phyloP scores from a whole-genome alignment of 78 protist species.

The Protostelium mycophagum region DNA sequence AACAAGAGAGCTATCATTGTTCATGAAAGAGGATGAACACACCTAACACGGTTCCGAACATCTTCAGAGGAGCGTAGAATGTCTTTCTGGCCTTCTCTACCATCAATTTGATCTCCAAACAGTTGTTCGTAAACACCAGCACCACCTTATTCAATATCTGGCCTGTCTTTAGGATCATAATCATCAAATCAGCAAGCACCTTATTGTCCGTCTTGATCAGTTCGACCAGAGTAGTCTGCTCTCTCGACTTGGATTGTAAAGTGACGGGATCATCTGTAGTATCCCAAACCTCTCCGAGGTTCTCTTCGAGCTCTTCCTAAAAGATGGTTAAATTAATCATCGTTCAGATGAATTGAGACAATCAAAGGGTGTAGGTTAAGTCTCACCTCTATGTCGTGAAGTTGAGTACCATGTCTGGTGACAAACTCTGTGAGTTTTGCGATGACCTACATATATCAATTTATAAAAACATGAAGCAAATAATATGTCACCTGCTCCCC shows the following conservation, averaged over 20 bases:
- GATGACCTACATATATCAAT: background rate
- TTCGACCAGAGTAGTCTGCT: slow-evolving; percentile 59
- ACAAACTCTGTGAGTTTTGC: background rate
- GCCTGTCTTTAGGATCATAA: background rate
- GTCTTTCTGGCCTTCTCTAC: slow-evolving; percentile 29
- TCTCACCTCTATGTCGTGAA: background rate
- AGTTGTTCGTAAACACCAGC: slow-evolving; percentile 28
- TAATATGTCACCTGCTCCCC: background rate
- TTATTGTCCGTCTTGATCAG: slow-evolving; percentile 44
- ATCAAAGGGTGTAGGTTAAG: background rate
- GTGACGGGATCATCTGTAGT: slow-evolving; percentile 37
- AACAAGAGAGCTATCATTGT: no score
- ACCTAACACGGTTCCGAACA: background rate
- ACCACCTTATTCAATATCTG: slow-evolving; percentile 59
- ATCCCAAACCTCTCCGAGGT: slow-evolving; percentile 33
- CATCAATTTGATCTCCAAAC: slow-evolving; percentile 33
- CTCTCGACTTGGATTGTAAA: slow-evolving; percentile 39
- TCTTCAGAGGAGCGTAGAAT: background rate
- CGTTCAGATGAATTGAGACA: background rate
- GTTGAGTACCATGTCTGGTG: background rate
- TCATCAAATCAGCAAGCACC: background rate
- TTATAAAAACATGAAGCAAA: no score
- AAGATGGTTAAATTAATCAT: no score
- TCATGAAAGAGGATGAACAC: slow-evolving; percentile 16
- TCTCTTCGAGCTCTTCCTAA: slow-evolving; percentile 61